These are phyloP conservation scores for Bipolaris cookei DNA, from an alignment of 2,329 filamentous ascomycete genomes.

Conservation along the genomic window DNA sequence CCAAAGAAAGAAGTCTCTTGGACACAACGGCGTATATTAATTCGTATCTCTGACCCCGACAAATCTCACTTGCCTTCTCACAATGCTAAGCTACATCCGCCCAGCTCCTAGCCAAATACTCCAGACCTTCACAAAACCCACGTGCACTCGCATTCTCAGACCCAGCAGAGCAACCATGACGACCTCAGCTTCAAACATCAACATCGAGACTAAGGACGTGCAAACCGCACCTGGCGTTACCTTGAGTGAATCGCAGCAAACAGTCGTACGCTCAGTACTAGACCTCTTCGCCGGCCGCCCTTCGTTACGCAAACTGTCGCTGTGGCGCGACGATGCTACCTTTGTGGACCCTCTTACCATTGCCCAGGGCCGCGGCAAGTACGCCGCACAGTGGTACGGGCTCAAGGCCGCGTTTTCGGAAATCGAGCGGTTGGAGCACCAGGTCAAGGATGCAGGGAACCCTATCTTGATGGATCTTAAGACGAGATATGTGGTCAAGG, in stretches of 20 bases:
- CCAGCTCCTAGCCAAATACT: constrained; percentile 24
- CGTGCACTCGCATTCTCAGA: constrained; percentile 17
- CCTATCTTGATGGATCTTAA: constrained; percentile 64
- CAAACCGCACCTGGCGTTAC: constrained; percentile 59
- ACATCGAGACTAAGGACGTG: constrained; percentile 63
- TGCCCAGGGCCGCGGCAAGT: constrained; percentile 62
- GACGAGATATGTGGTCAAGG: constrained; percentile 62
- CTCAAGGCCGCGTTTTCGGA: constrained; percentile 64
- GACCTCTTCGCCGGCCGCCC: constrained; percentile 68
- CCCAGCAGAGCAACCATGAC: constrained; percentile 42
- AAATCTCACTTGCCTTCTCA: background rate
- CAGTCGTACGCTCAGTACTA: constrained; percentile 64
- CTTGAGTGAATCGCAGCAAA: constrained; percentile 50
- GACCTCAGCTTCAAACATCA: constrained; percentile 37
- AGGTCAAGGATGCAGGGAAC: constrained; percentile 62
- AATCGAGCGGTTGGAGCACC: constrained; percentile 62
- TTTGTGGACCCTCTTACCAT: constrained; percentile 67
- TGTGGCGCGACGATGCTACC: constrained; percentile 65
- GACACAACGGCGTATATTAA: constrained; percentile 5
- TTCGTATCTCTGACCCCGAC: background rate
- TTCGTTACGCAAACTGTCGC: constrained; percentile 63
- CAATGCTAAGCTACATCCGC: constrained; percentile 24
- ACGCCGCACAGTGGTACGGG: constrained; percentile 64
- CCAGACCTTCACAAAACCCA: constrained; percentile 25
- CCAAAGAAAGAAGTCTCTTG: background rate